Evolutionary conservation across 2,329 filamentous ascomycete species (phyloP).

Genomic region (Leptographium galeiforme): DNA sequence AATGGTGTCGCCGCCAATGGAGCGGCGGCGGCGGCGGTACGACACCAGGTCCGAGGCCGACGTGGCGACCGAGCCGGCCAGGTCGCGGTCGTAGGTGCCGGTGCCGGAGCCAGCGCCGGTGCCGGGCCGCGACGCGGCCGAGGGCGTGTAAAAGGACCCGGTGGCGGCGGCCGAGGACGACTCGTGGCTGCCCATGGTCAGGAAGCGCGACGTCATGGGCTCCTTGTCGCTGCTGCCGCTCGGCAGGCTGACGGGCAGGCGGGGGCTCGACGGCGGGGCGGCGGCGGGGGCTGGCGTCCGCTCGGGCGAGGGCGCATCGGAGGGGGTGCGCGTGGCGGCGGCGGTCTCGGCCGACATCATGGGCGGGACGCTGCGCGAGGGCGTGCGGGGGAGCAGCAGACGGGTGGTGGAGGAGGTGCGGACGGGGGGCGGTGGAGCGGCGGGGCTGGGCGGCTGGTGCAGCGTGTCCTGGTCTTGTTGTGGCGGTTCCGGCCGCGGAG

Average conservation of each 20-base stretch:
- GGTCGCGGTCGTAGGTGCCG: slow-evolving; percentile 13
- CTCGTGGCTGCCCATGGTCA: slow-evolving; percentile 25
- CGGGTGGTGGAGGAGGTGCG: slow-evolving; percentile 20
- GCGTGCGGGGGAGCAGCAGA: slow-evolving; percentile 42
- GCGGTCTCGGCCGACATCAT: slow-evolving; percentile 46
- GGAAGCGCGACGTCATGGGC: slow-evolving; percentile 46
- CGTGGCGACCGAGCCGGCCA: slow-evolving; percentile 13
- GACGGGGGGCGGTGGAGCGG: neutral
- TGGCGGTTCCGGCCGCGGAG: too few relatives aligned
- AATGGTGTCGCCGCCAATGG: slow-evolving; percentile 21
- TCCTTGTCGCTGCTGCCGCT: slow-evolving; percentile 29
- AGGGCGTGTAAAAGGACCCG: slow-evolving; percentile 37
- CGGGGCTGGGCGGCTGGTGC: too few relatives aligned
- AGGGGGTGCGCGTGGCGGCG: slow-evolving; percentile 18
- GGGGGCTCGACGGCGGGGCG: slow-evolving; percentile 17
- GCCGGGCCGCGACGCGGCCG: slow-evolving; percentile 14
- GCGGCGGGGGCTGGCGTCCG: neutral
- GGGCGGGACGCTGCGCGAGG: slow-evolving; percentile 47
- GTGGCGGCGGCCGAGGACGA: slow-evolving; percentile 34
- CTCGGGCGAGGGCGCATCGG: neutral
- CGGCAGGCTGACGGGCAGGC: slow-evolving; percentile 16
- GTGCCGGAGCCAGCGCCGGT: neutral
- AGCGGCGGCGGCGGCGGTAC: slow-evolving; percentile 18
- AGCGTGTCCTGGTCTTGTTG: too few relatives aligned
- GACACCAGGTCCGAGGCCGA: neutral